Evolutionary conservation across 345 rosid genomes (phyloP).

Genomic region (Durio zibethinus): DNA sequence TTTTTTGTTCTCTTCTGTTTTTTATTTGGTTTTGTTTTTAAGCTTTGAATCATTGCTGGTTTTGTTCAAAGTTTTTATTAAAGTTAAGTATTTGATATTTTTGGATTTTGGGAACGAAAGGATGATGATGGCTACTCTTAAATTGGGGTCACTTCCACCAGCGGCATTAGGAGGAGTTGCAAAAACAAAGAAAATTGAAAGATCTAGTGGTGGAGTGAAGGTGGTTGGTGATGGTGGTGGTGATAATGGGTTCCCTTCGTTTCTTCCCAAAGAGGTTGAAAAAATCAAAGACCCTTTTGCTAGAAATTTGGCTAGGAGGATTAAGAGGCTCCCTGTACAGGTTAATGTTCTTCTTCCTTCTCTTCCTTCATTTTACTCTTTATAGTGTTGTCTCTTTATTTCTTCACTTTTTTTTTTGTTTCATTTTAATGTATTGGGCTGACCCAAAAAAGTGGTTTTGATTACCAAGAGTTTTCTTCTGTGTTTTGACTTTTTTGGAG

Average conservation of each 20-base stretch:
- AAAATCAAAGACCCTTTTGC: conserved; percentile 78
- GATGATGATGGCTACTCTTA: conserved; percentile 15
- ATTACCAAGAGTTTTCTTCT: neutral
- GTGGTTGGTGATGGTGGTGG: conserved; percentile 20
- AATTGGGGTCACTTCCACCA: conserved; percentile 18
- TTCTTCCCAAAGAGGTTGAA: conserved; percentile 73
- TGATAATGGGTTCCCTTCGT: conserved; percentile 56
- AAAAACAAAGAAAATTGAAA: neutral
- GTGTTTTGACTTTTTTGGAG: neutral
- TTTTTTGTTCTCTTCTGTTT: no score
- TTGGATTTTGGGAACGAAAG: no score
- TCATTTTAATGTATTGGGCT: neutral
- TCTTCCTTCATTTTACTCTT: neutral
- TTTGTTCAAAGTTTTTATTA: no score
- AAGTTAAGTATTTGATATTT: no score
- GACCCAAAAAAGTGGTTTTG: neutral
- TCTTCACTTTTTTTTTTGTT: neutral
- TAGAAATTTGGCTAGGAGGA: conserved; percentile 63
- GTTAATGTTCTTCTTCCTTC: conserved; percentile 27
- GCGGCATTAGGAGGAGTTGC: neutral
- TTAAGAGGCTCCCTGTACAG: conserved; percentile 66
- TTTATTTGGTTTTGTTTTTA: no score
- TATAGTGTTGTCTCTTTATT: neutral
- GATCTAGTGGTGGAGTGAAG: conserved; percentile 6
- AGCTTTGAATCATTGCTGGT: no score